Evolutionary conservation across 495 filamentous ascomycete genomes (phyloP), one percentile per base, ranked within the genome.

Genomic region (Aspergillus coremiiformis): DNA sequence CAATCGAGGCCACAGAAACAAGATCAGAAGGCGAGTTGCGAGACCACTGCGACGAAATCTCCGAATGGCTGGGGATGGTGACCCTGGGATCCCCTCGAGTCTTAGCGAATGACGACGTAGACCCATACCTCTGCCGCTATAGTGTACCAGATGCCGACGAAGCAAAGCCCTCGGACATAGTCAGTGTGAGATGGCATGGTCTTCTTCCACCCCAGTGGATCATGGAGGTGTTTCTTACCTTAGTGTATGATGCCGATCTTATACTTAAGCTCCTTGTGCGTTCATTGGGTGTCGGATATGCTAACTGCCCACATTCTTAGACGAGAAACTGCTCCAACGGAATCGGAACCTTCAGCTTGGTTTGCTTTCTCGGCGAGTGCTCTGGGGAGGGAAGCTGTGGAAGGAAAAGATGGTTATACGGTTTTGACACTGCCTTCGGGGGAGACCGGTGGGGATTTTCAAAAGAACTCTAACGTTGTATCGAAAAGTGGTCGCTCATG

Each of bases 1-100:
- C 69, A 8, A 44, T 66, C 5, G 63, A 72, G 17, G 55, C 74
- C 14, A 53, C 71, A 15, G 60, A 72, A 12, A 47, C 71, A 11
- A 57, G 70, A 27, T 58, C 69, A 0, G 56, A 72, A 14, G 64
- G 59, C 7, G 77, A 80, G 5, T 65, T 87, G 7, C 76, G 83
- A 53, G 77, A 84, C 14, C 79, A 78, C 56, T 78, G 81, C 24
- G 75, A 78, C 2, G 80, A 85, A 12, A 59, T 88, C 10, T 83
- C 88, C 23, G 93, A 98, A 67, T 98, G 90, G 89, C 69, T 96
- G 2, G 84, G 84, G 21, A 73, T 98, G 47, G 70, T 87, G 10
- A 75, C 79, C 11, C 77, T 92, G 2, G 64, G 76, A 12, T 94
- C 90, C 20, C 84, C 86, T n/a, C 80, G 90, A 23, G 65, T 96